A percentile compares a stretch with the other conserved stretches of the same genome.
Evolutionary conservation across 441 rosid genomes (phyloP).

Genomic region (Populus trichocarpa): DNA sequence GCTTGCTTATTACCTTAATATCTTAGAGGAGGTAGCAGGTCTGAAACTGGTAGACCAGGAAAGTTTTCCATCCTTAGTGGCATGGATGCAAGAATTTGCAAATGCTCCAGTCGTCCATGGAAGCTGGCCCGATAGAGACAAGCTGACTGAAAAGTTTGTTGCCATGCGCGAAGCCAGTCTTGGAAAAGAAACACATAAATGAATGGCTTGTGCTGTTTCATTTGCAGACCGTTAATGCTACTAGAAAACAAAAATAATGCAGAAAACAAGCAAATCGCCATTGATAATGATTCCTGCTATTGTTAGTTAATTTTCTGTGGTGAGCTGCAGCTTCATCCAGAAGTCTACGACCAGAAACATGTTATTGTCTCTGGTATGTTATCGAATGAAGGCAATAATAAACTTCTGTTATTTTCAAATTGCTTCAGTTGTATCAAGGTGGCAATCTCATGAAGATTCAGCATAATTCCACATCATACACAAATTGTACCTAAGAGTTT

Average conservation of each 20-base stretch:
- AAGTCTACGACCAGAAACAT: not conserved
- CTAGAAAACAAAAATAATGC: too few species aligned
- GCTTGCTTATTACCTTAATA: not conserved
- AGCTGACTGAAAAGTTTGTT: not conserved
- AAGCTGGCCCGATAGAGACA: slow-evolving; percentile 8
- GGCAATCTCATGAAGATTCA: too few species aligned
- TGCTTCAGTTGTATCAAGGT: too few species aligned
- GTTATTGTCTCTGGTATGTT: too few species aligned
- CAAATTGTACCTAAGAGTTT: not conserved
- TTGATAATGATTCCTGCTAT: not conserved
- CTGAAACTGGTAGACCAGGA: not conserved
- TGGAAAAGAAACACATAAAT: not conserved
- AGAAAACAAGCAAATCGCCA: not conserved
- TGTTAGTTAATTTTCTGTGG: not conserved
- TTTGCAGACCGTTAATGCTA: too few species aligned
- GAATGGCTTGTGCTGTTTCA: not conserved
- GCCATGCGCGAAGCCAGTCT: not conserved
- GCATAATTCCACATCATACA: too few species aligned
- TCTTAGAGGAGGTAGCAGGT: slow-evolving; percentile 4
- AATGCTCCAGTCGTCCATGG: not conserved
- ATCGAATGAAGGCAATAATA: too few species aligned
- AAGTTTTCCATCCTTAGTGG: slow-evolving; percentile 1
- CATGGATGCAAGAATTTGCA: slow-evolving; percentile 10
- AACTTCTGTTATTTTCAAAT: too few species aligned
- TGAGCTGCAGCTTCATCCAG: not conserved